Evolutionary conservation across 768 basidiomycete genomes (phyloP), one percentile per base, ranked within the genome.

Genomic region (Boletellus emodensis): DNA sequence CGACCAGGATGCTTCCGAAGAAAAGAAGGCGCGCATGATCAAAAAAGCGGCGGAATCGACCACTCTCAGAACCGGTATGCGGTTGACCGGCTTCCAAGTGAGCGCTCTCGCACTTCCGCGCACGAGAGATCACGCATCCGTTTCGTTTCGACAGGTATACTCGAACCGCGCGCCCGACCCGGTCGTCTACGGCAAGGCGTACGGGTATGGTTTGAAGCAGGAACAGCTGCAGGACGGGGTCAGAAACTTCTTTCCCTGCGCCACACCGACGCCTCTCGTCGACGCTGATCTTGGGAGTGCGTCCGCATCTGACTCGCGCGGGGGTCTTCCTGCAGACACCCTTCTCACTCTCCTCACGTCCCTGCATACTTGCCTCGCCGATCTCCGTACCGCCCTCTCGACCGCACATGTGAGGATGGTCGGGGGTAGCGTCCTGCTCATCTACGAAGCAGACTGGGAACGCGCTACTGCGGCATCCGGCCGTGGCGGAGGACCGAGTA

Each of bases 81-180:
- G 90, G 35, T 67, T 97, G 43, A 96, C 94, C 2, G 96, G 90
- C 7, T 97, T 92, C 68, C 90, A 93, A 76, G 95, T 93, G 56
- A 46, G 78, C 64, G 0, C 10, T 26, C 30, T 30, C 30, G 34
- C n/a, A n/a, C n/a, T 41, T 30, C 10, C 30, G 38, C 2, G 15
- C 17, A 9, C 24, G n/a, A n/a, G 24, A 32, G 14, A 36, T 39
- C 33, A 49, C 42, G 38, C 30, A 40, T 46, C 13, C 40, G 43
- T 46, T 36, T 33, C 8, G 30, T 11, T 8, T 11, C 35, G 14
- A 48, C 40, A 93, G 92, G 87, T 92, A 3, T 86, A 87, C 67
- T 80, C 91, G 59, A 76, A 85, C 44, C 59, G 69, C 15, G 75
- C 82, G 0, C 67, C 72, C 11, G 62, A 71, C n/a, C 78, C 84